Evolutionary conservation across 2,329 filamentous ascomycete species (phyloP), one percentile per base, ranked within the genome.

Genomic region (Orbilia quercus): DNA sequence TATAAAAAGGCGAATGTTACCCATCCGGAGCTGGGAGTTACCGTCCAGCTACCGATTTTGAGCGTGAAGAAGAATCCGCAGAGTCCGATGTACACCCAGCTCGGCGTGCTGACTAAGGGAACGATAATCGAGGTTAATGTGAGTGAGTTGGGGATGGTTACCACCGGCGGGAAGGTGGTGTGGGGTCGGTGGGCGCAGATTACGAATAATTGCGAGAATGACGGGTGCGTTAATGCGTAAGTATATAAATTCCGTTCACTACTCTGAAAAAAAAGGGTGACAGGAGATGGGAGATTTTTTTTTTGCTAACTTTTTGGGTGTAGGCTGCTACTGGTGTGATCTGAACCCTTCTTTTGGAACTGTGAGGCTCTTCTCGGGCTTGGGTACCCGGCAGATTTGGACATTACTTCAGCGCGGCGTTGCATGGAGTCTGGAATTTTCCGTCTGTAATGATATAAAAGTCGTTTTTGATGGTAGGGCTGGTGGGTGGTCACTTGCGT

Each of bases 121-220:
- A 94, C 88, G 28, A 87, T 90, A 74, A 88, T 94, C 79, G 94
- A 98, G 82, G 92, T 98, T 78, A 96, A 99, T 80, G 92, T 97
- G 28, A 90, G 87, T 65, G 95, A 99, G 80, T 82, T 98, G 75
- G 95, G 95, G 75, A 84, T 98, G 74, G 92, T 96, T 14, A 98
- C 95, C 1, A 90, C 93, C 1, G 89, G 88, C 75, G 95, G 95
- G 75, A 97, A 97, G 83, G 91, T 96, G 7, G 91, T 94, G 5
- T 97, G 93, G 93, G 92, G 91, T 77, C 85, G 91, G 76, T 95
- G 89, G 82, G 91, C 90, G 6, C 90, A 92, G 81, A 85, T 91
- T 45, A 85, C 85, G 14, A 86, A 86, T 78, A 84, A 84, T 74
- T 81, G 80, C 45, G 87, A 88, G 79, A 87, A 87, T 75, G 87